Evolutionary conservation across 2,329 filamentous ascomycete genomes (phyloP), one percentile per base, ranked within the genome.

Genomic region (Ceratocystis smalleyi): DNA sequence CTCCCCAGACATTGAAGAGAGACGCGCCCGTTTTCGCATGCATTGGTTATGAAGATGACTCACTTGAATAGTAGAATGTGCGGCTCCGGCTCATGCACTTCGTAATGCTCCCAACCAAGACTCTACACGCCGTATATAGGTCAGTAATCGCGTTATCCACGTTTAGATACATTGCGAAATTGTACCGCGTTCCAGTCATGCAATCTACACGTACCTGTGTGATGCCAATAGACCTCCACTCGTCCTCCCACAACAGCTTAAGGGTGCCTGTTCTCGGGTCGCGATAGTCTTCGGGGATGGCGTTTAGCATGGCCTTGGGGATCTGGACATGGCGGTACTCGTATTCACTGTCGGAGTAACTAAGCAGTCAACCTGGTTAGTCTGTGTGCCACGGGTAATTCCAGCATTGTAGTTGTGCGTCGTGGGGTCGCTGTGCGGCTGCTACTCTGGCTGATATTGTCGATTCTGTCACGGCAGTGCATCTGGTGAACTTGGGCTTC

Each of bases 21-120:
- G 24, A 35, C 61, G 12, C 19, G 47, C 24, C 15, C 35, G 15
- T 40, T 40, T 40, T 40, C 35, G 35, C 35, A 40, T 40, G 35
- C 35, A 40, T 15, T 40, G 17, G 15, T 6, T 12, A 35, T 40
- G 1, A 15, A 32, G 7, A 40, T 47, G 43, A 79, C 88, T 75
- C 78, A 96, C 92, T 99, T 99, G 83, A 99, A 99, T 40, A 99
- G 83, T 64, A 99, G 82, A 72, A 99, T 99, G 75, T 99, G 94
- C 69, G 94, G 94, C 77, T 99, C 94, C 54, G 94, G 94, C 75
- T 97, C 94, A 75, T 99, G 94, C 64, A 99, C 94, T 76, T 99
- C 94, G 74, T 99, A 99, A 75, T 99, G 94, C 75, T 97, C 92
- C 94, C 94, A 99, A 65, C 94, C 94, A 71, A 99, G 79, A 79